phyloP scores from a whole-genome alignment of 208 protist species.

The Zelonia costaricensis region DNA sequence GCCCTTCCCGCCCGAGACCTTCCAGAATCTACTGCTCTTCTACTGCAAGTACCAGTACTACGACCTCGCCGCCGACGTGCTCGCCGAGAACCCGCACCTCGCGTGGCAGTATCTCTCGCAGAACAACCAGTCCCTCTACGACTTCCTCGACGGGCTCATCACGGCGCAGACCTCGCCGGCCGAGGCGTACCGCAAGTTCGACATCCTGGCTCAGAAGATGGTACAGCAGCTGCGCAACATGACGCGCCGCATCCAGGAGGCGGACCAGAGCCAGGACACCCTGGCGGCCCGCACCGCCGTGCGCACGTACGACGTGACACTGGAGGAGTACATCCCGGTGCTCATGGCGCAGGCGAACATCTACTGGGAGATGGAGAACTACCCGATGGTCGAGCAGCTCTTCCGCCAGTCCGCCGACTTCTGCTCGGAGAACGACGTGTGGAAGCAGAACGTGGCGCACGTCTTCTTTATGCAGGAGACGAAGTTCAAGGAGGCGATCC shows the following conservation, averaged over 20 bases:
- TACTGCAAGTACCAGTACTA: slow-evolving; percentile 97
- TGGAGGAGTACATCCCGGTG: slow-evolving; percentile 96
- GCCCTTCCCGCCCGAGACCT: slow-evolving; percentile 97
- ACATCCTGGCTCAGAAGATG: slow-evolving; percentile 94
- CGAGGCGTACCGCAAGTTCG: slow-evolving; percentile 97
- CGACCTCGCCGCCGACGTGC: slow-evolving; percentile 95
- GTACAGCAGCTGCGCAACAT: slow-evolving; percentile 94
- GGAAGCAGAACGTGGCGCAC: slow-evolving; percentile 98
- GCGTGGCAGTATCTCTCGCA: slow-evolving; percentile 94
- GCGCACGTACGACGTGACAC: slow-evolving; percentile 91
- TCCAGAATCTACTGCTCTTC: slow-evolving; percentile 97
- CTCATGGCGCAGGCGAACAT: slow-evolving; percentile 97
- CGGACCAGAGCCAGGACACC: slow-evolving; percentile 87
- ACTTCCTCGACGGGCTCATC: slow-evolving; percentile 96
- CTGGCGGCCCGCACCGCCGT: slow-evolving; percentile 82
- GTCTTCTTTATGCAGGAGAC: slow-evolving; percentile 98
- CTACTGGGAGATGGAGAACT: slow-evolving; percentile 98
- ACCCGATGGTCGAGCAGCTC: slow-evolving; percentile 94
- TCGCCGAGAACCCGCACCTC: slow-evolving; percentile 95
- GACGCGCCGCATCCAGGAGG: slow-evolving; percentile 96
- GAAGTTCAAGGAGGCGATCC: slow-evolving; percentile 96
- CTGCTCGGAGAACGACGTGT: slow-evolving; percentile 96
- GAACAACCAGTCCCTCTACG: slow-evolving; percentile 92
- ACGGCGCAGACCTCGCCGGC: slow-evolving; percentile 94
- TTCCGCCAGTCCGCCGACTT: slow-evolving; percentile 96